Conservation (phyloP, 768 basidiomycete species). For the Termitomyces titanicus region DNA sequence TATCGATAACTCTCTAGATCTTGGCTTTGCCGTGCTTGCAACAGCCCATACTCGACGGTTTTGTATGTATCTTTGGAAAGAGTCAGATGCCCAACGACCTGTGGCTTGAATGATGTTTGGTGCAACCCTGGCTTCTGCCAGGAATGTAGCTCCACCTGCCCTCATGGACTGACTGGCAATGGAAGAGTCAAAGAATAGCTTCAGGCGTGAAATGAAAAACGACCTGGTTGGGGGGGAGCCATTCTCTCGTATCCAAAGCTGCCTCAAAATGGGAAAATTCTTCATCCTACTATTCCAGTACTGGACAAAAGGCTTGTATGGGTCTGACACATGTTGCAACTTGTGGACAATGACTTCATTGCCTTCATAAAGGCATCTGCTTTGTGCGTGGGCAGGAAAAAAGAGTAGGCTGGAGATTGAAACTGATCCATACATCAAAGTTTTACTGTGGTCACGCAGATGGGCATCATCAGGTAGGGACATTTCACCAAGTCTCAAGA, state of each 20-base stretch:
- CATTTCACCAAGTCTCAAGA: constrained; percentile 14
- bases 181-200: too few species aligned
- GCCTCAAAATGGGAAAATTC: background rate
- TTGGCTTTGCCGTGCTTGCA: too few species aligned
- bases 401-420: background rate
- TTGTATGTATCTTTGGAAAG: too few species aligned
- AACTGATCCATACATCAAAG: background rate
- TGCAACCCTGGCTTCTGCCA: too few species aligned
- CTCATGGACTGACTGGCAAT: too few species aligned
- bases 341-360: background rate
- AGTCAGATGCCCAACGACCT: too few species aligned
- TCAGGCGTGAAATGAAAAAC: too few species aligned
- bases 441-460: constrained; percentile 6
- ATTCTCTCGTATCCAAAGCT: background rate
- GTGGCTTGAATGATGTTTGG: too few species aligned
- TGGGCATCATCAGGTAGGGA: constrained; percentile 17
- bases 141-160: too few species aligned
- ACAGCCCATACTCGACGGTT: too few species aligned
- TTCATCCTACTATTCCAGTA: background rate
- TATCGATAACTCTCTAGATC: too few species aligned
- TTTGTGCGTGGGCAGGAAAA: constrained; percentile 17
- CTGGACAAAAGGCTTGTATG: background rate
- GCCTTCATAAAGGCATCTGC: constrained; percentile 13
- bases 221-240: too few species aligned
- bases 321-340: background rate